Evolutionary conservation across 1,139 yeast species (phyloP).

Genomic region (Taphrina populina): DNA sequence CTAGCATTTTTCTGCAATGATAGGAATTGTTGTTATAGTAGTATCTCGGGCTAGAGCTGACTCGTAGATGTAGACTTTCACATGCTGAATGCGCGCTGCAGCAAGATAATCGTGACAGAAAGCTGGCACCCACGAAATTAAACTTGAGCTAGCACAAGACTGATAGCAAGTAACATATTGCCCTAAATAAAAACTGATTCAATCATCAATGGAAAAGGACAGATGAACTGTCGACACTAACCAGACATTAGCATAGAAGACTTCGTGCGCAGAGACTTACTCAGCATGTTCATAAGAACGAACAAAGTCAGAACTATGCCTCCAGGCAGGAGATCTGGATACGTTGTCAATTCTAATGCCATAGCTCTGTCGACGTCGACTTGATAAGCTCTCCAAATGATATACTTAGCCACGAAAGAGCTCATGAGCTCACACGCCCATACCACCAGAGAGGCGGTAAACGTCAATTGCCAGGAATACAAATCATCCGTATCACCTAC

Average conservation of each 20-base stretch:
- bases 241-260: not conserved
- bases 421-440: conserved; percentile 26
- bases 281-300: conserved; percentile 29
- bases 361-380: conserved; percentile 22
- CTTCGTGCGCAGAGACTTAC: not conserved
- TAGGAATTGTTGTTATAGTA: no score
- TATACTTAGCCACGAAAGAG: conserved; percentile 6
- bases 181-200: no score
- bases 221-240: conserved; percentile 23
- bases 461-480: conserved; percentile 26
- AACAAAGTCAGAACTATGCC: conserved; percentile 21
- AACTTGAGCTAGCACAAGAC: no score
- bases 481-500: conserved; percentile 6
- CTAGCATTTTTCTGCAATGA: no score
- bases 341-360: conserved; percentile 14
- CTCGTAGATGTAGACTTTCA: no score
- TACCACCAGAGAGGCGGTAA: conserved; percentile 26
- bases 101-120: no score
- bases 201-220: no score
- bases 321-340: conserved; percentile 28
- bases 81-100: no score
- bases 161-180: no score
- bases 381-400: conserved; percentile 49
- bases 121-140: no score
- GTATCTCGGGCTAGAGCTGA: no score